These are phyloP conservation scores for Fusarium fracticaudum DNA, from an alignment of 2,329 filamentous ascomycete species.

Conservation along the genomic window DNA sequence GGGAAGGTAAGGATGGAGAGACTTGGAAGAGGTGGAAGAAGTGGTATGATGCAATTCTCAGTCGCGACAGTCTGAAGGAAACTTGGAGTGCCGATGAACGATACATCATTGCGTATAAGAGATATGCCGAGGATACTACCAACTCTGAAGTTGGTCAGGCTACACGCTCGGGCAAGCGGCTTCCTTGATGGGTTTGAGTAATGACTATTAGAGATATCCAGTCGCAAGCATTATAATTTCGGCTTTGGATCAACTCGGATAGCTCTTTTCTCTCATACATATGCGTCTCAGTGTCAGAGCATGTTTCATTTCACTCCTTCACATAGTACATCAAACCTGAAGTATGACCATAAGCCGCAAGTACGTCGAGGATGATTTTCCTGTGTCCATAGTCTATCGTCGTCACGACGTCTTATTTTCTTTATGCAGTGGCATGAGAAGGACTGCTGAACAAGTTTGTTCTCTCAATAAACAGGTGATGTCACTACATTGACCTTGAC, in stretches of 20 bases:
- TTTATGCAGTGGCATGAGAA: background rate
- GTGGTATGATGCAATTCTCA: conserved; percentile 69
- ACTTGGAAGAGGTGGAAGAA: conserved; percentile 73
- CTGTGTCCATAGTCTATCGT: background rate
- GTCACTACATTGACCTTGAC: background rate
- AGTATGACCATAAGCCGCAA: background rate
- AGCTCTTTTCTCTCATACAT: background rate
- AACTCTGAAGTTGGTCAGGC: conserved; percentile 70
- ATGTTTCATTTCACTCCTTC: background rate
- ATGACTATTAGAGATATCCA: too few species aligned
- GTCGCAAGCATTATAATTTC: background rate
- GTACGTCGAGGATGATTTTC: background rate
- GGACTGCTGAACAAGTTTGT: background rate
- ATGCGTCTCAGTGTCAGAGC: too few species aligned
- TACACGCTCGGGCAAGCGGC: conserved; percentile 67
- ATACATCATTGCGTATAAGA: conserved; percentile 74
- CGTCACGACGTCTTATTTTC: background rate
- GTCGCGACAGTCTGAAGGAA: conserved; percentile 69
- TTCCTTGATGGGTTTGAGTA: conserved; percentile 56
- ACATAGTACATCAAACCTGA: too few species aligned
- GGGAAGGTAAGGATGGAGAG: conserved; percentile 67
- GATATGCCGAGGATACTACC: conserved; percentile 73
- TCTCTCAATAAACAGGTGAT: background rate
- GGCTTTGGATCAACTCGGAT: background rate
- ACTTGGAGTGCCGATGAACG: conserved; percentile 74